Conservation (phyloP, 2,329 filamentous ascomycete species). For the Claviceps sp. region DNA sequence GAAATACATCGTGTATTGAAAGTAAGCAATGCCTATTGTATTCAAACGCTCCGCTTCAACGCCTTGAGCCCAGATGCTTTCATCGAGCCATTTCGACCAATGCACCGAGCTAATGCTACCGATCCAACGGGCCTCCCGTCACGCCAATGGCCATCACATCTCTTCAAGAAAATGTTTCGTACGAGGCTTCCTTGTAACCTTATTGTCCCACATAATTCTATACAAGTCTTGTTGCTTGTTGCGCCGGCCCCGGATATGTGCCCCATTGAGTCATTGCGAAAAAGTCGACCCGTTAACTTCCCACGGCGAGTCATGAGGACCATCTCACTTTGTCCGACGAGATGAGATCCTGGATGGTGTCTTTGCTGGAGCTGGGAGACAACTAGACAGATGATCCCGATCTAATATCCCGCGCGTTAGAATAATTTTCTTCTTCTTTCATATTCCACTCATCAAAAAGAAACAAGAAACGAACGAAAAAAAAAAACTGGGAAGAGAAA, state of each 20-base stretch:
- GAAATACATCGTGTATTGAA: not conserved
- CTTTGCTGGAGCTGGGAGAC: conserved; percentile 44
- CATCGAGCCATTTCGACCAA: not conserved
- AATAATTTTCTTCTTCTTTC: too few species aligned
- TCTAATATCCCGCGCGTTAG: conserved; percentile 22
- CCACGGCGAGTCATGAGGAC: not conserved
- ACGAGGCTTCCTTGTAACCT: too few species aligned
- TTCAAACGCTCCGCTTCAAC: conserved; percentile 7
- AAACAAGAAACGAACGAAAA: not conserved
- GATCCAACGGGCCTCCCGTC: not conserved
- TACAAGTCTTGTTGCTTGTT: too few species aligned
- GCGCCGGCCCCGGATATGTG: too few species aligned
- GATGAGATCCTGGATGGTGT: conserved; percentile 23
- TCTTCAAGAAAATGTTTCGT: too few species aligned
- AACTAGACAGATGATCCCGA: conserved; percentile 37
- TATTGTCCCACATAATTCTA: too few species aligned
- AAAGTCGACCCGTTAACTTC: too few species aligned
- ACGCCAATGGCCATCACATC: not conserved
- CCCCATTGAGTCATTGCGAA: too few species aligned
- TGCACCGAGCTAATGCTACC: not conserved
- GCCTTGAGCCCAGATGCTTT: conserved; percentile 1
- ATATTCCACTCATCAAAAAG: not conserved
- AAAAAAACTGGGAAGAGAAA: conserved; percentile 9
- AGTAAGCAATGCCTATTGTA: not conserved
- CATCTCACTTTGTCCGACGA: conserved; percentile 11